A percentile compares a stretch with the other conserved stretches of the same genome.
Evolutionary conservation across 1,284 basidiomycete species (phyloP).

Genomic region (Irpex lacteus): DNA sequence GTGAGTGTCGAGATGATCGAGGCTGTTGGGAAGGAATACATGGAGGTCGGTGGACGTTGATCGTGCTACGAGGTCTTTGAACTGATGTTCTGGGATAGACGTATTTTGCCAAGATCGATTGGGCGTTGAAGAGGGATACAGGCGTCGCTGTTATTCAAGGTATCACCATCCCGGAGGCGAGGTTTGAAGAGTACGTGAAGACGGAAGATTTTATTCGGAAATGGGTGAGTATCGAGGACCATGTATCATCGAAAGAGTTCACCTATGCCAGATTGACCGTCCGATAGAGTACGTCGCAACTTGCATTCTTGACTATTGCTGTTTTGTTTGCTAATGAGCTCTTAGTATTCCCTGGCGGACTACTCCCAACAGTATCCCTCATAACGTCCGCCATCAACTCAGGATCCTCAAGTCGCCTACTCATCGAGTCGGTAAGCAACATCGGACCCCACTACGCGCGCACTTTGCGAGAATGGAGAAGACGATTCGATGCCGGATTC

Average conservation of each 20-base stretch:
- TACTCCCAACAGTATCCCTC: slow-evolving; percentile 68
- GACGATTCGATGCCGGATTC: slow-evolving; percentile 65
- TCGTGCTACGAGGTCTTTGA: neutral
- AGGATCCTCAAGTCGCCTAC: slow-evolving; percentile 57
- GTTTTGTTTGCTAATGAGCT: too few species aligned
- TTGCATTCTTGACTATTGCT: neutral
- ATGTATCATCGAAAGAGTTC: too few species aligned
- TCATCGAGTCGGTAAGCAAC: slow-evolving; percentile 74
- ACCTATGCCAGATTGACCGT: too few species aligned
- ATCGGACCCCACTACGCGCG: slow-evolving; percentile 82
- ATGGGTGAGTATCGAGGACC: slow-evolving; percentile 48
- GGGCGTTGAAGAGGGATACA: slow-evolving; percentile 61
- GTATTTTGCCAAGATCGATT: slow-evolving; percentile 69
- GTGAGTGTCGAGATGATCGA: slow-evolving; percentile 83
- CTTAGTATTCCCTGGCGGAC: slow-evolving; percentile 83
- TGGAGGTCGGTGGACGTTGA: slow-evolving; percentile 36
- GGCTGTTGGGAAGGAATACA: slow-evolving; percentile 68
- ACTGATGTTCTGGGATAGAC: slow-evolving; percentile 16
- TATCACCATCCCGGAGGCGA: slow-evolving; percentile 78
- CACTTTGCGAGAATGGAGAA: slow-evolving; percentile 81
- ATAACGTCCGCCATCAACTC: slow-evolving; percentile 53
- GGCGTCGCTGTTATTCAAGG: slow-evolving; percentile 75
- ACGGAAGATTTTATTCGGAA: slow-evolving; percentile 79
- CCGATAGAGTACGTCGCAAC: neutral
- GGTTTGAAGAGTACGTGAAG: slow-evolving; percentile 54